phyloP scores from a whole-genome alignment of 2,329 filamentous ascomycete species.

The Penicillium sp. region DNA sequence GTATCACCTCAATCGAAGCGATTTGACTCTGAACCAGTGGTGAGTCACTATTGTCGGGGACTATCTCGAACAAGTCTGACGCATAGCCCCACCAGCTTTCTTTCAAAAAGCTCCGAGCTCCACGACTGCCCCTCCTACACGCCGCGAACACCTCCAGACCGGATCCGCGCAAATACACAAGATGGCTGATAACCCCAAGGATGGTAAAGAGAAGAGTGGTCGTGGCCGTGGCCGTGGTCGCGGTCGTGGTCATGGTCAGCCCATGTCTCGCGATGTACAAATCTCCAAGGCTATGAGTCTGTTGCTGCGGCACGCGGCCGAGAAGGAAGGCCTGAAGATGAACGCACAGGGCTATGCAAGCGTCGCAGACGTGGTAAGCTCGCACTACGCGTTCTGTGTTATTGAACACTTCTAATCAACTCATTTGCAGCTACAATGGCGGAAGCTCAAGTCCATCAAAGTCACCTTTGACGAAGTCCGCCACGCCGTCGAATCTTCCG shows the following conservation, averaged over 20 bases:
- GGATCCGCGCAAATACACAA: neutral
- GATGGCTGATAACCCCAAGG: neutral
- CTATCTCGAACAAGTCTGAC: neutral
- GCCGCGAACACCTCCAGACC: neutral
- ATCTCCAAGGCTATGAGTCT: constrained; percentile 43
- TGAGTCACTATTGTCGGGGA: neutral
- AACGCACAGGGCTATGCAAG: constrained; percentile 60
- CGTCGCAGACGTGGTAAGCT: constrained; percentile 56
- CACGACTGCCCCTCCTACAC: constrained; percentile 1
- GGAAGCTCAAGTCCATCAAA: constrained; percentile 64
- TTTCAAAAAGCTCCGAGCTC: constrained; percentile 9
- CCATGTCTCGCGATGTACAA: constrained; percentile 31
- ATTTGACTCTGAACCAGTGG: neutral
- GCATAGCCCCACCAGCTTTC: constrained; percentile 10
- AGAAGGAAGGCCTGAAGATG: constrained; percentile 58
- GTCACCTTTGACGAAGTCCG: constrained; percentile 74
- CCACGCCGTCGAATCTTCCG: constrained; percentile 67
- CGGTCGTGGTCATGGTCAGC: constrained; percentile 15
- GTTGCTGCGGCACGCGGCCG: constrained; percentile 61
- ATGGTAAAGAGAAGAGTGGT: constrained; percentile 4
- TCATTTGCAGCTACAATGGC: constrained; percentile 52
- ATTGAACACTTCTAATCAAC: neutral
- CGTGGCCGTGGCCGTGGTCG: constrained; percentile 1
- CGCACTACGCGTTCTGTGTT: neutral
- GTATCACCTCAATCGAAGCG: neutral